Percentiles rank a stretch among this genome's conserved stretches.
phyloP scores from a whole-genome alignment of 192 early-diverging fungal genomes.

The Chytriomyces sp. region DNA sequence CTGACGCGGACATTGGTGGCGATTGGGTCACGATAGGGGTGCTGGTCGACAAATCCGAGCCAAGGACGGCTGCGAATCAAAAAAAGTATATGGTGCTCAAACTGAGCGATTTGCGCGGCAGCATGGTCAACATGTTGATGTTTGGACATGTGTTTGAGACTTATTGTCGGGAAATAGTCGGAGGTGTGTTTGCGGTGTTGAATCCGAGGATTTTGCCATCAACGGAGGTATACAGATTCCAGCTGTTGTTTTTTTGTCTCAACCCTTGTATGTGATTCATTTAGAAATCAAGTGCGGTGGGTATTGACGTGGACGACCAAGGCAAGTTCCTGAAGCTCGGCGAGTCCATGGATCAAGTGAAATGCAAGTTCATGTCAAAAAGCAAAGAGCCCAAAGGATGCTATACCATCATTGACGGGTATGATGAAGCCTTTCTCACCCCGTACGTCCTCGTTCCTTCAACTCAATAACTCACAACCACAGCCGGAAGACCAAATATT shows the following conservation, averaged over 20 bases:
- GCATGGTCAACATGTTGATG: constrained; percentile 35
- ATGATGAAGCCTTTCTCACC: too few relatives aligned
- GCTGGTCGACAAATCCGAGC: constrained; percentile 26
- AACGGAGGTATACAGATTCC: constrained; percentile 31
- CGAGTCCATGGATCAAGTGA: constrained; percentile 25
- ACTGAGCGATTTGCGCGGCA: constrained; percentile 36
- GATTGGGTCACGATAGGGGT: constrained; percentile 49
- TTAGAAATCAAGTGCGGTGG: constrained; percentile 32
- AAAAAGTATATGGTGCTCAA: constrained; percentile 36
- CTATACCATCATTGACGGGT: neutral
- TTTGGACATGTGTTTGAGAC: constrained; percentile 31
- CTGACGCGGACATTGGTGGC: constrained; percentile 32
- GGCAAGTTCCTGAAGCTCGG: constrained; percentile 47
- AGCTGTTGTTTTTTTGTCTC: constrained; percentile 2
- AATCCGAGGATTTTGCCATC: constrained; percentile 40
- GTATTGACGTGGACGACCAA: constrained; percentile 33
- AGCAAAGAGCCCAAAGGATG: neutral
- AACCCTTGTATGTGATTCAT: neutral
- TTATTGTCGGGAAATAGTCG: constrained; percentile 19
- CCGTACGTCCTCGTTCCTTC: too few relatives aligned
- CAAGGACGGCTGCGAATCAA: constrained; percentile 28
- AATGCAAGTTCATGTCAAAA: constrained; percentile 32
- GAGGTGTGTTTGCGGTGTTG: constrained; percentile 39
- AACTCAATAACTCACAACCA: too few relatives aligned
- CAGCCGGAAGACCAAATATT: constrained; percentile 10